Evolutionary conservation across 306 rosid genomes (phyloP), one percentile per base, ranked within the genome.

Genomic region (Abrus pulchellus): DNA sequence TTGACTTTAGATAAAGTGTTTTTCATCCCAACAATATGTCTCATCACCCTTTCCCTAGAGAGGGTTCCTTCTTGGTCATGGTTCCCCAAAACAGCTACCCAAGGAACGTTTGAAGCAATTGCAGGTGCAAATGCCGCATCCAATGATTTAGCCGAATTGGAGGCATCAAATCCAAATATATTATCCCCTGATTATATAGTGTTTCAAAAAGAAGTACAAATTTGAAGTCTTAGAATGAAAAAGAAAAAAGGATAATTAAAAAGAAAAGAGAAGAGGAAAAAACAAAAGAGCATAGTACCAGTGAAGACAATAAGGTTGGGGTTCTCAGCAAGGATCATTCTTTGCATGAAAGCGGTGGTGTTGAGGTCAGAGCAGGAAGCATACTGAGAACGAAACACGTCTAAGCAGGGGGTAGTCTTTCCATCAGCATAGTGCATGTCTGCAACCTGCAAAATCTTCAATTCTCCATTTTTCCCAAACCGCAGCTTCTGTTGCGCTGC

Each of bases 1-100:
- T 93, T 93, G 72, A 90, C 50, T 72, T n/a, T 87, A 76, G 94
- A 81, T 34, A 87, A 84, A 56, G 94, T 91, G 73, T 87, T 91
- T 33, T 89, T 84, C 90, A 90, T 61, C 29, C 86, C 86, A 75
- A 74, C 89, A 48, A 93, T 83, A 80, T 93, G 85, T 65, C 83
- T 89, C 97, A 93, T 93, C 33, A 93, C 97, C 47, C 93, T 93
- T 86, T 86, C 92, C 88, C 98, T 86, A 3, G 98, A 90, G 44
- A 93, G 98, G 28, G 94, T 78, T 3, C 91, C 89, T 85, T 93
- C 89, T 78, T 93, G 98, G 79, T 93, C 98, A 85, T 93, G 98
- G 89, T 93, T 93, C 50, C 98, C 98, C 89, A 91, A 67, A 73
- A 93, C 80, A 57, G 94, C 97, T 6, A 91, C 90, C 98, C 98